These are phyloP conservation scores for Epichloe hybrida DNA, from an alignment of 2,329 filamentous ascomycete species.

Conservation along the genomic window DNA sequence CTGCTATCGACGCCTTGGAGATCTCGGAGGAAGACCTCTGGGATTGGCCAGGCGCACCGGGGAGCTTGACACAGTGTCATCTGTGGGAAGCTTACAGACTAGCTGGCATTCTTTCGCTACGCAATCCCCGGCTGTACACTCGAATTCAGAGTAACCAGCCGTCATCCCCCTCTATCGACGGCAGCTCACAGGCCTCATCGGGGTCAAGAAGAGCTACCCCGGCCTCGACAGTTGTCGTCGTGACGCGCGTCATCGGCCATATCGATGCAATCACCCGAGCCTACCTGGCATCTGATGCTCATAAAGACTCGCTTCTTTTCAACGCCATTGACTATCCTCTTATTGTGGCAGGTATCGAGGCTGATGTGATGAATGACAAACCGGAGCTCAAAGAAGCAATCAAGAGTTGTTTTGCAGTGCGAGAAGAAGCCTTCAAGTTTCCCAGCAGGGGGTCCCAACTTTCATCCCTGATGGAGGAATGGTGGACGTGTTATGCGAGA, in stretches of 20 bases:
- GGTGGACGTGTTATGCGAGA: background rate
- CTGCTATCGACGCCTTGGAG: background rate
- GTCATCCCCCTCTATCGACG: background rate
- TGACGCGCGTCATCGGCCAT: slow-evolving; percentile 1
- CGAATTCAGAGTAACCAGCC: background rate
- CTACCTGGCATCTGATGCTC: background rate
- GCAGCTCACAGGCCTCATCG: background rate
- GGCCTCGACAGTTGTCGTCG: background rate
- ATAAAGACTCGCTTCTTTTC: background rate
- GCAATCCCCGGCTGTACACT: background rate
- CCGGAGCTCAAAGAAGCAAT: background rate
- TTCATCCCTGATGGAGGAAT: background rate
- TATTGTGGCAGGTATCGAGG: background rate
- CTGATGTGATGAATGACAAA: background rate
- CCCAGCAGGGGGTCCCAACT: background rate
- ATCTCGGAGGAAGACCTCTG: slow-evolving; percentile 1
- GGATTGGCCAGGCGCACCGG: slow-evolving; percentile 1
- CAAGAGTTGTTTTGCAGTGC: slow-evolving; percentile 1
- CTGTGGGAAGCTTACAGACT: slow-evolving; percentile 1
- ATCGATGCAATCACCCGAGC: background rate
- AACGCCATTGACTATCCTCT: slow-evolving; percentile 3
- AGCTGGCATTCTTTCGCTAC: background rate
- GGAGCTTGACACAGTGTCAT: background rate
- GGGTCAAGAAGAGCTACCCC: background rate
- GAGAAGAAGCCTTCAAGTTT: background rate